These are phyloP conservation scores for Thelonectria blattea DNA, from an alignment of 2,329 filamentous ascomycete genomes.

Conservation along the genomic window DNA sequence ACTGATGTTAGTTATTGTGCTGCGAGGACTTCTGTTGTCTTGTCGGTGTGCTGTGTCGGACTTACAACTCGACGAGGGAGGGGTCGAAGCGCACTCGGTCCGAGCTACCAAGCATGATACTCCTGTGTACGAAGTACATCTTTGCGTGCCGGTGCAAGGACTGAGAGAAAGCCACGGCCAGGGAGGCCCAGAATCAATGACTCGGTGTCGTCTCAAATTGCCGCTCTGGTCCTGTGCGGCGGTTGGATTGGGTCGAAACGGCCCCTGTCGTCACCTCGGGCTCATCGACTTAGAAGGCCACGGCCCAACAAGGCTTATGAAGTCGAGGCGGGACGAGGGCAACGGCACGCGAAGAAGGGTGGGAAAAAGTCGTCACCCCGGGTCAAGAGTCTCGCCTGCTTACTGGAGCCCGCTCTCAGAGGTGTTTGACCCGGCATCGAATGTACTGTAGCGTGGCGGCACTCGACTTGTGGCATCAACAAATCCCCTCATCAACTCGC, in stretches of 20 bases:
- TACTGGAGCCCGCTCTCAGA: not conserved
- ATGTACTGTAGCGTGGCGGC: slow-evolving; percentile 1
- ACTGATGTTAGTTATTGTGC: not conserved
- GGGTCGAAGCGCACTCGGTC: not conserved
- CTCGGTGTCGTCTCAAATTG: slow-evolving; percentile 15
- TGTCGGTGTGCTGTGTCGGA: not conserved
- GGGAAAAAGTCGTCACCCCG: slow-evolving; percentile 1
- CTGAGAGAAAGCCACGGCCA: not conserved
- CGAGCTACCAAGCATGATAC: too few species aligned
- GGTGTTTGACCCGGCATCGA: not conserved
- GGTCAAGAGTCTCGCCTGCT: not conserved
- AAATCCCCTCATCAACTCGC: slow-evolving; percentile 1
- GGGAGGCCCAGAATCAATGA: slow-evolving; percentile 6
- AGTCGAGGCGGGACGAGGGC: not conserved
- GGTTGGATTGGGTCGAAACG: not conserved
- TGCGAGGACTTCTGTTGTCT: not conserved
- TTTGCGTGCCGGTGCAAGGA: not conserved
- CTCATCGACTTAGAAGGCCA: slow-evolving; percentile 4
- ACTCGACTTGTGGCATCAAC: slow-evolving; percentile 10
- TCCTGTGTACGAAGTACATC: too few species aligned
- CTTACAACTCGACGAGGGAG: not conserved
- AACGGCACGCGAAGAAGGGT: too few species aligned
- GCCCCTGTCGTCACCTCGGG: slow-evolving; percentile 14
- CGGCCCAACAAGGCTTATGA: not conserved
- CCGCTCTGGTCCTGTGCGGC: slow-evolving; percentile 8